Conservation (phyloP, 1,284 basidiomycete genomes). For the Crepidotus sp. region DNA sequence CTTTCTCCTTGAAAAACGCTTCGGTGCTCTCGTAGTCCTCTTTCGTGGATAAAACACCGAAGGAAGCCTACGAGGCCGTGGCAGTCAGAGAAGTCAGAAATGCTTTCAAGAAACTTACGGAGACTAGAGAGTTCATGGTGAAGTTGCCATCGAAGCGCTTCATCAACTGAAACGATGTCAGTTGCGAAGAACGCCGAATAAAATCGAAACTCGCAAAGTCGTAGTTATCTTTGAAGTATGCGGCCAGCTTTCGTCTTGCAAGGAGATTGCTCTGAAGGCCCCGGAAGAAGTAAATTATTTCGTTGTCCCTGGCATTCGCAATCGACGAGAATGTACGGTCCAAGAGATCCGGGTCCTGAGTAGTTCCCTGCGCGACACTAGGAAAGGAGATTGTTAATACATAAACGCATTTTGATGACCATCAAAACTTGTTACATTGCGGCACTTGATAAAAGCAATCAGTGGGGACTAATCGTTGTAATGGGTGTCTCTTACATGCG, state of each 20-base stretch:
- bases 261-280: slow-evolving; percentile 37
- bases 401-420: background rate
- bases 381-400: background rate
- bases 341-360: slow-evolving; percentile 38
- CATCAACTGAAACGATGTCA: slow-evolving; percentile 43
- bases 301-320: slow-evolving; percentile 54
- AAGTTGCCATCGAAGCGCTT: slow-evolving; percentile 68
- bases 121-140: slow-evolving; percentile 30
- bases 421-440: slow-evolving; percentile 47
- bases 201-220: slow-evolving; percentile 38
- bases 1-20: slow-evolving; percentile 65
- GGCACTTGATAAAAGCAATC: slow-evolving; percentile 23
- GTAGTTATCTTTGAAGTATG: slow-evolving; percentile 47
- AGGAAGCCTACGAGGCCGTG: slow-evolving; percentile 35
- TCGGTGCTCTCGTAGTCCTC: slow-evolving; percentile 61
- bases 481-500: slow-evolving; percentile 29
- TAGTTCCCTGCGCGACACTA: slow-evolving; percentile 36
- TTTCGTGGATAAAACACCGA: slow-evolving; percentile 55
- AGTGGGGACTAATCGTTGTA: background rate
- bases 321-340: slow-evolving; percentile 55
- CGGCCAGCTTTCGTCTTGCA: slow-evolving; percentile 32
- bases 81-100: background rate
- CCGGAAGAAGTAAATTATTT: slow-evolving; percentile 49
- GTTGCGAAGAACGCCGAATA: background rate
- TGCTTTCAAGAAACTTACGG: background rate